Conservation (phyloP, 2,329 filamentous ascomycete genomes). For the Pseudogymnoascus sp. region DNA sequence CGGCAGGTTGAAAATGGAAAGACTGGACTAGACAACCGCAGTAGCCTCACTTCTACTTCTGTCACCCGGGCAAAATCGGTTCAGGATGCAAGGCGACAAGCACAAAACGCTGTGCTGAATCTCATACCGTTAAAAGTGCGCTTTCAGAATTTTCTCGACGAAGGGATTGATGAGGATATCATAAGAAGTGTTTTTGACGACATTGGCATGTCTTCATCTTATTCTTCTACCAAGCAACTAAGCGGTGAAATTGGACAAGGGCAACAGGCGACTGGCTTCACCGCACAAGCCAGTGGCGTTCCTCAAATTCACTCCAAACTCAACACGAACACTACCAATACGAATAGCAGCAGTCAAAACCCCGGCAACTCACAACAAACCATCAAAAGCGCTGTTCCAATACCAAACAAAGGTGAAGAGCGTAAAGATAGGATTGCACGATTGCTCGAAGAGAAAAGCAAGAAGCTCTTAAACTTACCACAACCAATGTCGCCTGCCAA, state of each 20-base stretch:
- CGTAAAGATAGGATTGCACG: slow-evolving; percentile 71
- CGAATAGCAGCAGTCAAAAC: neutral
- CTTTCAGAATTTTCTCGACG: slow-evolving; percentile 64
- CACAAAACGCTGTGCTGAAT: slow-evolving; percentile 58
- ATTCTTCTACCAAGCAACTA: neutral
- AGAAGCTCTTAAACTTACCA: slow-evolving; percentile 35
- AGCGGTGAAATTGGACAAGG: neutral
- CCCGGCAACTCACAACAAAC: neutral
- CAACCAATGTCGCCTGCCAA: neutral
- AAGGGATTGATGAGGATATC: slow-evolving; percentile 59
- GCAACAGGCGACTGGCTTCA: neutral
- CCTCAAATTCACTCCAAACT: slow-evolving; percentile 3
- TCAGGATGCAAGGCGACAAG: slow-evolving; percentile 38
- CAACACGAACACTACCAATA: neutral
- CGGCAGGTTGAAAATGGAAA: neutral
- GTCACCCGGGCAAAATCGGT: neutral
- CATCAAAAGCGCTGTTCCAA: neutral
- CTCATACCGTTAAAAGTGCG: slow-evolving; percentile 60
- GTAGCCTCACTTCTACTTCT: neutral
- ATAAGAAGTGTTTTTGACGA: slow-evolving; percentile 60
- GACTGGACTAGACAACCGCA: neutral
- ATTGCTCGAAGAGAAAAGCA: slow-evolving; percentile 63
- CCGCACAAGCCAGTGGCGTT: neutral
- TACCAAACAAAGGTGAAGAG: slow-evolving; percentile 41
- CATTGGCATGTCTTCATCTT: slow-evolving; percentile 44